Conservation (phyloP, 805 yeast species). For the Komagataella pseudopastoris region DNA sequence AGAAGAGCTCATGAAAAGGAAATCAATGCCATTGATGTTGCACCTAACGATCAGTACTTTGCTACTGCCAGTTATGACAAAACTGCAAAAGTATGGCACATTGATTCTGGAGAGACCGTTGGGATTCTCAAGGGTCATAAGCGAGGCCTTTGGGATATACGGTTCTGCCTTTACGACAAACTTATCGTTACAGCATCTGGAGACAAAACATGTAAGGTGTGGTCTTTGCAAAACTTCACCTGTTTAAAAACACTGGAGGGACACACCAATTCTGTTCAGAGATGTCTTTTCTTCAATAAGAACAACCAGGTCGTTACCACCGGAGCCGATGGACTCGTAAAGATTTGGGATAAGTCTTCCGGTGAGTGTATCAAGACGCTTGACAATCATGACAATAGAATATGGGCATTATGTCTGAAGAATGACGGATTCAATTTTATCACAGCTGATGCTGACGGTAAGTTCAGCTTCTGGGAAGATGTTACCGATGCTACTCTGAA, state of each 20-base stretch:
- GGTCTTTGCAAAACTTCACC: conserved; percentile 72
- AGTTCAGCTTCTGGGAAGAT: conserved; percentile 81
- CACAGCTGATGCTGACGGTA: conserved; percentile 93
- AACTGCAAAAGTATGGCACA: conserved; percentile 80
- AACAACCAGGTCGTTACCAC: conserved; percentile 60
- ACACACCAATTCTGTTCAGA: conserved; percentile 84
- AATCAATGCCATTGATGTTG: conserved; percentile 75
- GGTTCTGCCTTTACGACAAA: conserved; percentile 71
- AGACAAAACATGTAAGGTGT: conserved; percentile 78
- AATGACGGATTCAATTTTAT: conserved; percentile 58
- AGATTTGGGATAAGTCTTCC: conserved; percentile 69
- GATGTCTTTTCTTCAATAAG: conserved; percentile 55
- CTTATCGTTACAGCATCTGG: conserved; percentile 77
- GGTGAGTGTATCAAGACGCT: conserved; percentile 77
- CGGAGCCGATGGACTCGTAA: conserved; percentile 92
- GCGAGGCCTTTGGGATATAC: conserved; percentile 89
- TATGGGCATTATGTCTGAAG: conserved; percentile 74
- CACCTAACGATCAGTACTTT: conserved; percentile 81
- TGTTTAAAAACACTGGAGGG: conserved; percentile 85
- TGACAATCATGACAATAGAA: conserved; percentile 85
- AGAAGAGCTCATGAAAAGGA: conserved; percentile 96
- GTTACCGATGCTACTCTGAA: conserved; percentile 61
- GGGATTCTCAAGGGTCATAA: conserved; percentile 84
- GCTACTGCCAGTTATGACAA: conserved; percentile 95
- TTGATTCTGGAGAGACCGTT: conserved; percentile 72